Base-by-base conservation (phyloP, 192 early-diverging fungal genomes). In the Irineochytrium annulatum region DNA sequence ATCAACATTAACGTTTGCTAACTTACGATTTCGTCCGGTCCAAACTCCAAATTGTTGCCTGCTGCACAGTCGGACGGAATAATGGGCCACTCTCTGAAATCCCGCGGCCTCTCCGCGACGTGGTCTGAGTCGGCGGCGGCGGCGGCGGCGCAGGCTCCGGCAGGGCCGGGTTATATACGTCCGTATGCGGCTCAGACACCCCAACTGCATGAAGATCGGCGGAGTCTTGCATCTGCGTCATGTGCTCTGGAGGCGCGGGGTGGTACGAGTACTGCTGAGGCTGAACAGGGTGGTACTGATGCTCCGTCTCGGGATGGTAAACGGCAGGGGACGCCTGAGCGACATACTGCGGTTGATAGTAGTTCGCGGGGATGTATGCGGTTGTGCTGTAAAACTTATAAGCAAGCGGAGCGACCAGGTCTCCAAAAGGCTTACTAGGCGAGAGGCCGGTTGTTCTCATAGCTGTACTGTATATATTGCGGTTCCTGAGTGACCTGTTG, bases 21-120 rank as follows among this genome's bases (percentile, higher is more conserved):
- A 55, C 52, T 62, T 34, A 62, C 60, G 30, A 28, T 62, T 54
- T 62, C 4, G 51, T 34, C 28, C 52, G 51, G 48, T 62, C 60
- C 17, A 17, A 16, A 31, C 52, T 62, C 60, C 60, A 62, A 16
- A 62, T 6, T 26, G 31, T 44, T 19, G 46, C 51, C 30, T 62
- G 51, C 31, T 62, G 60, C 17, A 73, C 65, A 34, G 83, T 86
- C 82, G 76, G 84, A 43, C 62, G 62, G 39, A 72, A 84, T 37
- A 66, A 66, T 8, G 37, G 37, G 37, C 37, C 37, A n/a, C 11
- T 41, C n/a, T 41, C 37, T 8, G 37, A 41, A n/a, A 41, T 41
- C 8, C 37, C 37, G 37, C 37, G 37, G 11, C 37, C 37, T 41
- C 37, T 8, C n/a, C 37, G 8, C n/a, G 37, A 41, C n/a, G 37